A percentile compares a stretch with the other conserved stretches of the same genome.
Conservation (phyloP, 75 land plant species). For the Picea glauca region DNA sequence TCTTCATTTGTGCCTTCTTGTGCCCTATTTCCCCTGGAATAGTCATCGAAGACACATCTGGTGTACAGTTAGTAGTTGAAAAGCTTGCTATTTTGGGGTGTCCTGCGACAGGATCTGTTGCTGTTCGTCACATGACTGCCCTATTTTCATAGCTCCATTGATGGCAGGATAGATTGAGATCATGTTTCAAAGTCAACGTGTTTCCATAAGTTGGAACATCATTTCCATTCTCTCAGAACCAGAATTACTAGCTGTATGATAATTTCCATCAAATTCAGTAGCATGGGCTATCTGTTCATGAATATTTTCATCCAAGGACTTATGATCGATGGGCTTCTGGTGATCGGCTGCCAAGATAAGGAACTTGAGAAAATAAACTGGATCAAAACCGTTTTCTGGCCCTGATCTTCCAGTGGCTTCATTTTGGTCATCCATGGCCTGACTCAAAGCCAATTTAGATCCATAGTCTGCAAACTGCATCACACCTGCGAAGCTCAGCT, state of each 20-base stretch:
- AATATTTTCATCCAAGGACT: neutral
- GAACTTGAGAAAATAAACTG: constrained; percentile 52
- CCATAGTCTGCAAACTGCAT: constrained; percentile 71
- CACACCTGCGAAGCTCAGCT: constrained; percentile 53
- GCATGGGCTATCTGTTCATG: neutral
- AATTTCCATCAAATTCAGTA: constrained; percentile 5
- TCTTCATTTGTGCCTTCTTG: too few species aligned
- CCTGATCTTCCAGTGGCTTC: neutral
- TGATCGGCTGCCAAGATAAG: constrained; percentile 28
- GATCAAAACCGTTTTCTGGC: constrained; percentile 29
- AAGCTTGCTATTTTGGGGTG: neutral
- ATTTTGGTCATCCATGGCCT: constrained; percentile 11
- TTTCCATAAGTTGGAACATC: neutral
- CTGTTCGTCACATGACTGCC: neutral
- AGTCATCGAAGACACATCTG: neutral
- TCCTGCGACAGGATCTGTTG: neutral
- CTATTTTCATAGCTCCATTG: neutral
- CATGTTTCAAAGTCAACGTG: neutral
- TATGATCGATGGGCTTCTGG: neutral
- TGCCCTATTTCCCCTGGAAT: too few species aligned
- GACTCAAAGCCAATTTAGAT: constrained; percentile 30
- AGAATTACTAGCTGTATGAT: too few species aligned
- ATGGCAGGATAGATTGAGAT: constrained; percentile 9
- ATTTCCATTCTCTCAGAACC: neutral
- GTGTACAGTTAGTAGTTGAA: neutral